Evolutionary conservation across 345 rosid species (phyloP), one percentile per base, ranked within the genome.

Genomic region (Ceriops zippeliana): DNA sequence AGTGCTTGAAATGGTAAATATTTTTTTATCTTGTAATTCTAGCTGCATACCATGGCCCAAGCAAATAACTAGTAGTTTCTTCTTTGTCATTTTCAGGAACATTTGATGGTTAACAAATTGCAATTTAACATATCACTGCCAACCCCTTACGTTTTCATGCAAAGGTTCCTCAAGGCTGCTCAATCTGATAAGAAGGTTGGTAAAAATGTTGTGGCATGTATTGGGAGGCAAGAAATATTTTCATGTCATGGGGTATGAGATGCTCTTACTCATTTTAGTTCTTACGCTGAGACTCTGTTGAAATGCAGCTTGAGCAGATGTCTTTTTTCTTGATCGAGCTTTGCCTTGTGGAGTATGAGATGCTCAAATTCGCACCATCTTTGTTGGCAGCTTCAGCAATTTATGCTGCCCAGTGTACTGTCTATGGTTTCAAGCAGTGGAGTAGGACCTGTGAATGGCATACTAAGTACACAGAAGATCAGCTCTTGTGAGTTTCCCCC

Each of bases 241-340:
- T 15, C 49, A 2, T 42, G 17, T 42, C 5, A 1, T 13, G 49
- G 49, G 49, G 30, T n/a, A n/a, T n/a, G n/a, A n/a, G n/a, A n/a
- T n/a, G n/a, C n/a, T n/a, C n/a, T n/a, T n/a, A 34, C 37, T 13
- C 49, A 42, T 42, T 42, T 42, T 0, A 38, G 28, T 21, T 31
- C 21, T 35, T 3, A 13, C 24, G 31, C 63, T 69, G 67, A 70
- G n/a, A 35, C 26, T n/a, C 53, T 26, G 30, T 42, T 13, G 17
- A 46, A 56, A 10, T 56, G 59, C 88, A 90, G 97, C 78, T 90
- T 58, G 91, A 91, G 84, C 66, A 79, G 6, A 75, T 89, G 65
- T 84, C 97, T 7, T 91, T 81, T 70, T 91, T 89, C 90, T 69
- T 93, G 82, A 81, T 86, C n/a, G 99, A 95, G 82, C 97, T 95